Percentiles rank a stretch among this genome's conserved stretches.
These are phyloP conservation scores for Lepraria neglecta DNA, from an alignment of 495 filamentous ascomycete species.

Conservation along the genomic window DNA sequence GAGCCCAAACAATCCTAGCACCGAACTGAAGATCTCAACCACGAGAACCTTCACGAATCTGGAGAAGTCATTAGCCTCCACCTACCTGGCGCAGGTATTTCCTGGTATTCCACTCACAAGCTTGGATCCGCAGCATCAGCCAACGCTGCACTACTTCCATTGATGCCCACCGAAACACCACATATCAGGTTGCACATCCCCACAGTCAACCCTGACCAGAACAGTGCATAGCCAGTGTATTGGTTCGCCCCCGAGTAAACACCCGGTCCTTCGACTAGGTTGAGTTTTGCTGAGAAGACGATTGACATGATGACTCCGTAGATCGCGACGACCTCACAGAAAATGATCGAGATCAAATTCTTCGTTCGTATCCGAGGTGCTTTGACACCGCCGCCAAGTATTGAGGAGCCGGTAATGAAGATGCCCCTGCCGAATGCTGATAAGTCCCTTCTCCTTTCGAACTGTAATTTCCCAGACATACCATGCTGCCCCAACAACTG, in stretches of 20 bases:
- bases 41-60: slow-evolving; percentile 99
- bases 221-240: slow-evolving; percentile 94
- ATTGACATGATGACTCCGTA: slow-evolving; percentile 99
- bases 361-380: slow-evolving; percentile 97
- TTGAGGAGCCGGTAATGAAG: slow-evolving; percentile 97
- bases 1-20: slow-evolving; percentile 93
- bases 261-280: slow-evolving; percentile 43
- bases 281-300: slow-evolving; percentile 85
- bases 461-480: slow-evolving; percentile 42
- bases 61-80: slow-evolving; percentile 27
- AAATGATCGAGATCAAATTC: slow-evolving; percentile 99
- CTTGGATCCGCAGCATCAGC: slow-evolving; percentile 92
- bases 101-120: slow-evolving; percentile 54
- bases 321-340: slow-evolving; percentile 99
- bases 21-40: slow-evolving; percentile 98
- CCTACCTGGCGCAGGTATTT: not conserved
- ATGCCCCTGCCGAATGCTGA: slow-evolving; percentile 68
- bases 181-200: slow-evolving; percentile 93
- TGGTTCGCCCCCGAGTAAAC: slow-evolving; percentile 60
- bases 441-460: not conserved
- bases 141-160: slow-evolving; percentile 90
- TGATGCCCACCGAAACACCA: slow-evolving; percentile 95
- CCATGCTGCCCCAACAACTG: slow-evolving; percentile 96
- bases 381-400: slow-evolving; percentile 91
- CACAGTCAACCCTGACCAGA: slow-evolving; percentile 92